Conservation (phyloP, 805 yeast species). For the Lachancea fermentati region DNA sequence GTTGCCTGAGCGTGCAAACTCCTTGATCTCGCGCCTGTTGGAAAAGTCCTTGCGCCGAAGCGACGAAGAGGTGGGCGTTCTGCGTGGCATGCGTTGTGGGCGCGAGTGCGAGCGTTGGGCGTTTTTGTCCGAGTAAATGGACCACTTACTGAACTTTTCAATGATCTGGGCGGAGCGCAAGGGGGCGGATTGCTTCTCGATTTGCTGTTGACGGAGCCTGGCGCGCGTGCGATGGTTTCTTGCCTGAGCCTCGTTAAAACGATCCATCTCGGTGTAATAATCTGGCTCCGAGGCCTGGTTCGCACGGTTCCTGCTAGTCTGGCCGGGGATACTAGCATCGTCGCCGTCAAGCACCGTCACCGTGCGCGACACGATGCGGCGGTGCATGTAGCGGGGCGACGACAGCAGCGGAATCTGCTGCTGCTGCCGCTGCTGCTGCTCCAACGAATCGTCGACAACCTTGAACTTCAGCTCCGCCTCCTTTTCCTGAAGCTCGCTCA, state of each 20-base stretch:
- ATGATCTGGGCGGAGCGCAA: constrained; percentile 1
- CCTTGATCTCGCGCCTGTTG: constrained; percentile 14
- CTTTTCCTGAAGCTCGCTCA: too few species aligned
- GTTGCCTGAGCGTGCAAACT: constrained; percentile 11
- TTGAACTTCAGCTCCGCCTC: background rate
- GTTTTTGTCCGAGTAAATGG: constrained; percentile 5
- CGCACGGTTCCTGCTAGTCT: background rate
- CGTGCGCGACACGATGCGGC: constrained; percentile 4
- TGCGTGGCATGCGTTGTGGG: constrained; percentile 13
- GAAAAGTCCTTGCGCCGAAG: constrained; percentile 23
- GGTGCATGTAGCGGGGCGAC: background rate
- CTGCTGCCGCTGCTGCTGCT: background rate
- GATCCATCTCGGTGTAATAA: constrained; percentile 4
- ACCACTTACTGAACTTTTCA: constrained; percentile 10
- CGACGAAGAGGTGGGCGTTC: too few species aligned
- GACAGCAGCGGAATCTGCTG: background rate
- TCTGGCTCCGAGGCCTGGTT: background rate
- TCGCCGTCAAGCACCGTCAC: constrained; percentile 2
- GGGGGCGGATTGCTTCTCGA: background rate
- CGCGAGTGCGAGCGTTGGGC: too few species aligned
- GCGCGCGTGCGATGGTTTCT: constrained; percentile 10
- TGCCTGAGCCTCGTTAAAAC: constrained; percentile 14
- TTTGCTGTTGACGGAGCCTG: constrained; percentile 7
- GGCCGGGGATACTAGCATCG: too few species aligned
- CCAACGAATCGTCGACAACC: background rate